A percentile compares a stretch with the other conserved stretches of the same genome.
These are phyloP conservation scores for Globisporangium carolinianum DNA, from an alignment of 352 stramenopile species.

Conservation along the genomic window DNA sequence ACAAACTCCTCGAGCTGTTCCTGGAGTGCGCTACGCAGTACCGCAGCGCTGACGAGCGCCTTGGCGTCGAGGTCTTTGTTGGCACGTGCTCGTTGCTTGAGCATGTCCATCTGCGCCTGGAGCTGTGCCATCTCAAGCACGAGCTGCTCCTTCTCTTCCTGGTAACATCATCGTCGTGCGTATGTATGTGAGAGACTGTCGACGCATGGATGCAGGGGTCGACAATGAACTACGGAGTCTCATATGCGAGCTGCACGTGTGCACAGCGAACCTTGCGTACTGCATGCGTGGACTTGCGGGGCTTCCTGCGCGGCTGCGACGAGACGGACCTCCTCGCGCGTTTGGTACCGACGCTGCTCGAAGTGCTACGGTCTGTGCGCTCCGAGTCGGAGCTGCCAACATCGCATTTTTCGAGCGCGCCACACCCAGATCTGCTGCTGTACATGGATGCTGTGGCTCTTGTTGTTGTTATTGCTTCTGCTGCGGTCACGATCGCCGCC, in stretches of 20 bases:
- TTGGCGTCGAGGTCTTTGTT: no score
- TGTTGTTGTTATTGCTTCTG: background rate
- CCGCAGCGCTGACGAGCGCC: background rate
- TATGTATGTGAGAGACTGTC: no score
- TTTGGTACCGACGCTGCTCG: background rate
- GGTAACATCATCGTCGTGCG: slow-evolving; percentile 10
- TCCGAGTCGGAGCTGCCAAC: background rate
- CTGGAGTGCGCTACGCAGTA: slow-evolving; percentile 19
- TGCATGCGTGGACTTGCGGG: slow-evolving; percentile 12
- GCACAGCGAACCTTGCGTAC: slow-evolving; percentile 10
- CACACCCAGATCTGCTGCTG: background rate
- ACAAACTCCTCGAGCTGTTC: slow-evolving; percentile 22
- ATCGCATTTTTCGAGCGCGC: background rate
- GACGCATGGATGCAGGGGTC: background rate
- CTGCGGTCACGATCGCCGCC: background rate
- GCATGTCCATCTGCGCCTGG: slow-evolving; percentile 22
- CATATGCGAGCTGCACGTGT: background rate
- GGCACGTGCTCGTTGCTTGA: slow-evolving; percentile 21
- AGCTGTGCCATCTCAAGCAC: slow-evolving; percentile 22
- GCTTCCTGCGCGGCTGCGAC: background rate
- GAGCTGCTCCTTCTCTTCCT: slow-evolving; percentile 31
- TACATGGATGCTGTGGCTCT: background rate
- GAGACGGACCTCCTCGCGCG: background rate
- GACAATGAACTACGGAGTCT: background rate
- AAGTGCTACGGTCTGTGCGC: background rate